Base-by-base conservation (phyloP, 495 filamentous ascomycete genomes). In the Cercophora sp. region DNA sequence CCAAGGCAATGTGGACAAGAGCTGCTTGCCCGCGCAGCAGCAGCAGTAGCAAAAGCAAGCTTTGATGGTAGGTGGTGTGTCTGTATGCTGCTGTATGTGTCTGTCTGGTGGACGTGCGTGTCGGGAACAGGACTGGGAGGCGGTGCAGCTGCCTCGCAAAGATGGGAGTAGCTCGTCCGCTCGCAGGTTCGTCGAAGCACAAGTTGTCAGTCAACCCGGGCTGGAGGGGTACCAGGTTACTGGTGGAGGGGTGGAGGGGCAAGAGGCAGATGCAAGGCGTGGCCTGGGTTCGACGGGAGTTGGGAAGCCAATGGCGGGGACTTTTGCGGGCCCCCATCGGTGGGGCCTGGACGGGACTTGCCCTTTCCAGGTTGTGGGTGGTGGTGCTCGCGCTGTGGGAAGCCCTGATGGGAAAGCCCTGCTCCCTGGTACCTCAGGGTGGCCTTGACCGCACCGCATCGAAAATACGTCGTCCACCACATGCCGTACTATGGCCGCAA, bases 251-350 rank as follows among this genome's bases (percentile, higher is more conserved):
- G 47, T 36, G 20, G 20, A 34, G 46, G 31, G 32, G 27, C 15
- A 37, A 32, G 32, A 15, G 48, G n/a, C 25, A 29, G 48, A 18
- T 41, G 39, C 23, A 32, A 42, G 48, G 36, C 48, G 48, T 51
- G 48, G 48, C 48, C 23, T 51, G 36, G 36, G 31, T 24, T 37
- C 13, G n/a, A 48, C 47, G n/a, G 25, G 32, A 29, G 13, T 18
- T 29, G 40, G 48, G 48, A 25, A 51, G 37, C 48, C 48, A 51
- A 51, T 51, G 48, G 25, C 48, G 48, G 48, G 48, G 48, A 16
- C 22, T 48, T 1, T 9, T 32, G 37, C 15, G 40, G 36, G 36
- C 36, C 36, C 40, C 15, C 8, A 4, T 22, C 19, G 20, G 40
- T 43, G 40, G 40, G 23, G 5, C 40, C 5, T 27, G n/a, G n/a